Conservation (phyloP, 371 early-diverging fungal genomes). For the Zopfochytrium polystomum region DNA sequence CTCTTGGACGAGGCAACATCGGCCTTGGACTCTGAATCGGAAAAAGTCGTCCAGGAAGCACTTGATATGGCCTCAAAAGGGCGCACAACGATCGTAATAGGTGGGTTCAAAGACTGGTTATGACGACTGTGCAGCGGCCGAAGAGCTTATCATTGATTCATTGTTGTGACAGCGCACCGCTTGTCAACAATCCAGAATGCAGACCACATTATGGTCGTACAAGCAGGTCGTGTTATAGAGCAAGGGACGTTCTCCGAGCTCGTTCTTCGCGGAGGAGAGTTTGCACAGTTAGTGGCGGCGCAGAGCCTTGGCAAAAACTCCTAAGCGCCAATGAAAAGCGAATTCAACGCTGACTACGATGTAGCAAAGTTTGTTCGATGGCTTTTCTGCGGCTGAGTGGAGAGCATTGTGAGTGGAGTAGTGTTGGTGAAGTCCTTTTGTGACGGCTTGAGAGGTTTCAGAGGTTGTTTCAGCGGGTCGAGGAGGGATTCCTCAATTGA, state of each 20-base stretch:
- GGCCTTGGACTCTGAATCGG: slow-evolving; percentile 67
- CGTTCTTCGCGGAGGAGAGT: slow-evolving; percentile 27
- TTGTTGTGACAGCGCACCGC: slow-evolving; percentile 53
- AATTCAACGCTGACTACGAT: too few relatives aligned
- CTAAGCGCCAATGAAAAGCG: too few relatives aligned
- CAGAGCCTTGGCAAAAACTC: slow-evolving; percentile 24
- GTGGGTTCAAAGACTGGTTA: not conserved
- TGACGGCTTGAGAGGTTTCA: too few relatives aligned
- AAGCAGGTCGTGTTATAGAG: slow-evolving; percentile 36
- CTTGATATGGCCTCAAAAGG: slow-evolving; percentile 68
- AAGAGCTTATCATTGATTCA: not conserved
- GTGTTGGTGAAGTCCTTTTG: too few relatives aligned
- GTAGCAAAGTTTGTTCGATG: too few relatives aligned
- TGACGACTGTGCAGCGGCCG: not conserved
- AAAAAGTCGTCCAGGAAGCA: slow-evolving; percentile 85
- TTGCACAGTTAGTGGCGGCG: slow-evolving; percentile 39
- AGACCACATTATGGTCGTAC: slow-evolving; percentile 35
- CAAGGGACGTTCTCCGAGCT: slow-evolving; percentile 37
- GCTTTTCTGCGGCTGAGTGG: too few relatives aligned
- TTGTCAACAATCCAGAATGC: slow-evolving; percentile 52
- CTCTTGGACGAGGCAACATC: slow-evolving; percentile 63
- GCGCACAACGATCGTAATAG: slow-evolving; percentile 55
- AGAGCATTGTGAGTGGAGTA: too few relatives aligned
- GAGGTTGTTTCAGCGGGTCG: too few relatives aligned
- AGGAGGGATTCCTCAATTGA: too few relatives aligned